phyloP scores from a whole-genome alignment of 1,284 basidiomycete species.

The Uromyces viciae-fabae region DNA sequence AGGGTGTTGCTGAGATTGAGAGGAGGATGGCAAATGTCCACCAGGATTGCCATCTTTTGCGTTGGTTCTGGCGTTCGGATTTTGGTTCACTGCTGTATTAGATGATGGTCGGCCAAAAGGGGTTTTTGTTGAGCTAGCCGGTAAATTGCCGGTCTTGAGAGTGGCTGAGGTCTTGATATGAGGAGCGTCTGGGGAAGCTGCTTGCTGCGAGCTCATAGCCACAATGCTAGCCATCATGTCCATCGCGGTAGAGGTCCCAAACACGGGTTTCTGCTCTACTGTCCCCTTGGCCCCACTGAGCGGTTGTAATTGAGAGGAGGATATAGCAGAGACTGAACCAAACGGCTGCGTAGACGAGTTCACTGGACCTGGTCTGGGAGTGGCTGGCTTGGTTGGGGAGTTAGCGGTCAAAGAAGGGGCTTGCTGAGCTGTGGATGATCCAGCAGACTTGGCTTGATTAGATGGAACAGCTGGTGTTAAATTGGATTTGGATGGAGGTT shows the following conservation, averaged over 20 bases:
- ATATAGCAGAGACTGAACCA: not conserved
- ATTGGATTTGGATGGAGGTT: not conserved
- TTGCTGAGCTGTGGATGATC: not conserved
- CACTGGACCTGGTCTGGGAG: not conserved
- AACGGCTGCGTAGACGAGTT: conserved; percentile 3
- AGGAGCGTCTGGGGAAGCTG: no score
- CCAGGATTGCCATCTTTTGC: not conserved
- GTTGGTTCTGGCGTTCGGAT: not conserved
- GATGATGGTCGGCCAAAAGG: not conserved
- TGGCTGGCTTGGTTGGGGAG: not conserved
- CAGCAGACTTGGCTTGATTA: not conserved
- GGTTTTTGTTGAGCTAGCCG: not conserved
- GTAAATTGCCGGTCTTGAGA: no score
- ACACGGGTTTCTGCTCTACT: conserved; percentile 17
- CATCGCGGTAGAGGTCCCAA: conserved; percentile 25
- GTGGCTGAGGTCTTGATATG: no score
- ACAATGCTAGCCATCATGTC: conserved; percentile 33
- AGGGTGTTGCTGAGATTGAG: not conserved
- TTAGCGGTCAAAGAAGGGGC: not conserved
- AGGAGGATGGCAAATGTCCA: not conserved
- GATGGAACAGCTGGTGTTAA: not conserved
- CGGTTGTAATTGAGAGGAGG: not conserved
- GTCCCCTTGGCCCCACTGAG: not conserved
- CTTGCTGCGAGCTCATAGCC: conserved; percentile 4
- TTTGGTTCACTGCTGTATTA: not conserved